phyloP scores from a whole-genome alignment of 1,284 basidiomycete genomes.

The Stygiomarasmius scandens region DNA sequence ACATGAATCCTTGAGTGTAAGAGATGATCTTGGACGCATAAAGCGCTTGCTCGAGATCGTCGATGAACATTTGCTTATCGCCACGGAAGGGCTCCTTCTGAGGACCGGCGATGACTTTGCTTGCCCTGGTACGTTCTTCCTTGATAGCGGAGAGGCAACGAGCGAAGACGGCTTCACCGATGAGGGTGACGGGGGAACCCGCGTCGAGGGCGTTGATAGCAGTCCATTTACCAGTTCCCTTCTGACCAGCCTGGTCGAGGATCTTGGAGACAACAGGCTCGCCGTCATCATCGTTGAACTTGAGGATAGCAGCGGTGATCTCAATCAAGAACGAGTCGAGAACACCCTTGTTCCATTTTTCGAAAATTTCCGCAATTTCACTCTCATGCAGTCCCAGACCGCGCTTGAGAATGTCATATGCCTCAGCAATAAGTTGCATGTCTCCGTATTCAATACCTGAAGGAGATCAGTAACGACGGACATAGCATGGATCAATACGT shows the following conservation, averaged over 20 bases:
- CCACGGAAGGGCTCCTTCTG: constrained; percentile 93
- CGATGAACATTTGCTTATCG: constrained; percentile 99
- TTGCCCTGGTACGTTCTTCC: constrained; percentile 93
- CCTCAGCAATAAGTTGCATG: constrained; percentile 99
- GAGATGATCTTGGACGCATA: constrained; percentile 99
- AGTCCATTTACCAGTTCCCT: constrained; percentile 99
- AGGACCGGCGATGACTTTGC: constrained; percentile 89
- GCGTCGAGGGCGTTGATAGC: constrained; percentile 97
- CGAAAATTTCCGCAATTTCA: constrained; percentile 90
- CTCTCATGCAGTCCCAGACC: constrained; percentile 85
- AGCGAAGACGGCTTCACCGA: constrained; percentile 99
- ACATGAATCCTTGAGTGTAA: constrained; percentile 99
- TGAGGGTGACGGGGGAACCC: constrained; percentile 94
- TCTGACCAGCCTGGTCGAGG: constrained; percentile 95
- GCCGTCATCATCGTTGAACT: constrained; percentile 96
- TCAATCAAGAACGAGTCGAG: constrained; percentile 99
- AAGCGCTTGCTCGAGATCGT: constrained; percentile 97
- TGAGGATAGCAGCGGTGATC: constrained; percentile 94
- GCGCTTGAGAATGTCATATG: constrained; percentile 97
- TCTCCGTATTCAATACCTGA: constrained; percentile 98
- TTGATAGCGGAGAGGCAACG: constrained; percentile 98
- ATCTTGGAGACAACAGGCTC: constrained; percentile 92
- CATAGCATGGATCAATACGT: constrained; percentile 15
- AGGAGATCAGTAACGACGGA: constrained; percentile 14
- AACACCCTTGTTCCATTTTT: constrained; percentile 97